These are phyloP conservation scores for Xylariomycetidae sp. DNA, from an alignment of 2,329 filamentous ascomycete species.

Conservation along the genomic window DNA sequence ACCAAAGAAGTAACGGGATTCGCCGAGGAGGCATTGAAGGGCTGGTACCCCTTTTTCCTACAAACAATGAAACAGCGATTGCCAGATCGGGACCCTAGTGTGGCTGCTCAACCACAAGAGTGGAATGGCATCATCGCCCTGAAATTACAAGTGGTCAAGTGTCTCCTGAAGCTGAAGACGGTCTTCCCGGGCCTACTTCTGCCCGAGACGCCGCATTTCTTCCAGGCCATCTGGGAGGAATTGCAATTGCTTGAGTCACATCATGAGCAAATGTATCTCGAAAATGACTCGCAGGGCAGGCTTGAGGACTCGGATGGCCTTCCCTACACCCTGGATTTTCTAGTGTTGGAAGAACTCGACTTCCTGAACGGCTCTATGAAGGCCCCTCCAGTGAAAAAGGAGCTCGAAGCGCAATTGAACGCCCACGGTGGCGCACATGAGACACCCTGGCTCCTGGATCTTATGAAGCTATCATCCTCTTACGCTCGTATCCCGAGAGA, in stretches of 20 bases:
- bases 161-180: conserved; percentile 79
- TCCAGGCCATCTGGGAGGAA: conserved; percentile 86
- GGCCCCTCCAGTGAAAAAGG: conserved; percentile 80
- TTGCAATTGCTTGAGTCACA: conserved; percentile 66
- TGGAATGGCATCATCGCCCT: conserved; percentile 82
- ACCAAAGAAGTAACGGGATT: conserved; percentile 81
- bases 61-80: conserved; percentile 70
- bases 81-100: conserved; percentile 59
- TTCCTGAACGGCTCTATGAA: conserved; percentile 89
- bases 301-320: conserved; percentile 85
- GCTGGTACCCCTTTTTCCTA: conserved; percentile 89
- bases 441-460: conserved; percentile 78
- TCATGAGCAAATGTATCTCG: conserved; percentile 81
- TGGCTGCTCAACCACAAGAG: conserved; percentile 51
- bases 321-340: conserved; percentile 91
- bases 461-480: conserved; percentile 78
- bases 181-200: conserved; percentile 80
- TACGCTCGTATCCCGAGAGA: conserved; percentile 90
- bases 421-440: conserved; percentile 54
- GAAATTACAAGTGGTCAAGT: conserved; percentile 92
- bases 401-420: conserved; percentile 76
- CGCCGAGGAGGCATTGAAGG: conserved; percentile 75
- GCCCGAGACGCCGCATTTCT: conserved; percentile 76
- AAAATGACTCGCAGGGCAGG: conserved; percentile 78
- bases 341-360: conserved; percentile 90